Base-by-base conservation (phyloP, 345 rosid species). In the Garcia nutans region DNA sequence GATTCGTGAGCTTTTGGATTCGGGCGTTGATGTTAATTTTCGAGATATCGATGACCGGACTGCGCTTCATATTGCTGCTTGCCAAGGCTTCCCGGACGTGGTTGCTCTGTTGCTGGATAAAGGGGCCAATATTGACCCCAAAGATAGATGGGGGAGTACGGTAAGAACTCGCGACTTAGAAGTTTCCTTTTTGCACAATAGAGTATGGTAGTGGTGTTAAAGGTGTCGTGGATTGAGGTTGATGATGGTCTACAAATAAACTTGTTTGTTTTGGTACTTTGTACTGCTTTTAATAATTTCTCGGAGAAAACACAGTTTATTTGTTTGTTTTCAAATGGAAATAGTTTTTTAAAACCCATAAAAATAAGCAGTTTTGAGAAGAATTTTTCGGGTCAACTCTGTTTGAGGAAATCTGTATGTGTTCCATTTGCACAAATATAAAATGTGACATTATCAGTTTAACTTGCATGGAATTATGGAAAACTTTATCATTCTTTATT, bases 91-190 rank as follows among this genome's bases (percentile, higher is more conserved):
- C n/a, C 71, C 82, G 16, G 93, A 91, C 20, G 91, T 88, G 0
- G 93, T 87, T 31, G 81, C 82, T 45, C 76, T 92, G 77, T 87
- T 94, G 81, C 85, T 92, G 23, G 77, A 88, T 69, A 81, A 82
- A 8, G 86, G 89, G 8, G 95, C 97, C 3, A 70, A 77, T 6
- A 82, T 90, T 56, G 90, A 94, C 68, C 79, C 87, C 77, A 83
- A 89, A 64, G 97, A 94, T 77, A 93, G 95, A 1, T 92, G 98
- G 97, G 98, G 97, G 22, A 94, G 98, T 90, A 92, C 98, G 64
- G 98, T 94, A 86, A 89, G 90, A 23, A 68, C 45, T 26, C 31
- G 28, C 8, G 23, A 23, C 5, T 2, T 65, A 65, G 1, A 33
- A 8, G 44, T 20, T 47, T 37, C 23, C 28, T 52, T 24, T 42